Conservation (phyloP, 2,329 filamentous ascomycete species). For the Orbilia oligospora region DNA sequence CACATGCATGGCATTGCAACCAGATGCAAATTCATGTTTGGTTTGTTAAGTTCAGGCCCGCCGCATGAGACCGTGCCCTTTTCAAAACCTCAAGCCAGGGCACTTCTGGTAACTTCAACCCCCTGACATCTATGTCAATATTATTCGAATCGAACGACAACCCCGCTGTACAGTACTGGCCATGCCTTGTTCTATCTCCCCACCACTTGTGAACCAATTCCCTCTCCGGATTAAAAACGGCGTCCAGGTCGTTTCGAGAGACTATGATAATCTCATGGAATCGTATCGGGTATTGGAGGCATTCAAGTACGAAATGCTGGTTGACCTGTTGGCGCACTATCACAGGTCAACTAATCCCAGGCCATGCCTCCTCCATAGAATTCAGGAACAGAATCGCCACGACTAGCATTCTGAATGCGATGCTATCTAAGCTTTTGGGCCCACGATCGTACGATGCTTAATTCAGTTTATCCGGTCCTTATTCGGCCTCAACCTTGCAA, state of each 20-base stretch:
- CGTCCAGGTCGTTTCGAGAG: slow-evolving; percentile 19
- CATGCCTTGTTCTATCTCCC: slow-evolving; percentile 38
- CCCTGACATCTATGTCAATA: slow-evolving; percentile 11
- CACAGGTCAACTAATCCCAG: background rate
- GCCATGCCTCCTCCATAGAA: slow-evolving; percentile 23
- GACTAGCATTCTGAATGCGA: background rate
- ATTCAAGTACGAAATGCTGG: slow-evolving; percentile 43
- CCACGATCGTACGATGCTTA: background rate
- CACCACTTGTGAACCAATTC: slow-evolving; percentile 31
- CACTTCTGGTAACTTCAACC: slow-evolving; percentile 1
- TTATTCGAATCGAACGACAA: background rate
- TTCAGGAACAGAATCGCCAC: slow-evolving; percentile 1
- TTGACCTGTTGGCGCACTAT: slow-evolving; percentile 5
- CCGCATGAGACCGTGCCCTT: background rate
- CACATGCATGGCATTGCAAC: background rate
- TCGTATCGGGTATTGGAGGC: slow-evolving; percentile 25
- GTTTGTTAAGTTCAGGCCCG: background rate
- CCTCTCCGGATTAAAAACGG: slow-evolving; percentile 21
- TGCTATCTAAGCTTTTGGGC: background rate
- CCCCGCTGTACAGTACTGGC: background rate
- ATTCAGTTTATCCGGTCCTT: background rate
- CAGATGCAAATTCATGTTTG: background rate
- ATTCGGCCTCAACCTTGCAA: background rate
- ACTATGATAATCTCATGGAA: slow-evolving; percentile 34
- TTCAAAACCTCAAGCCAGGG: slow-evolving; percentile 8